Percentiles rank a stretch among this genome's conserved stretches.
phyloP scores from a whole-genome alignment of 768 basidiomycete species.

The Rossbeevera mucosa region DNA sequence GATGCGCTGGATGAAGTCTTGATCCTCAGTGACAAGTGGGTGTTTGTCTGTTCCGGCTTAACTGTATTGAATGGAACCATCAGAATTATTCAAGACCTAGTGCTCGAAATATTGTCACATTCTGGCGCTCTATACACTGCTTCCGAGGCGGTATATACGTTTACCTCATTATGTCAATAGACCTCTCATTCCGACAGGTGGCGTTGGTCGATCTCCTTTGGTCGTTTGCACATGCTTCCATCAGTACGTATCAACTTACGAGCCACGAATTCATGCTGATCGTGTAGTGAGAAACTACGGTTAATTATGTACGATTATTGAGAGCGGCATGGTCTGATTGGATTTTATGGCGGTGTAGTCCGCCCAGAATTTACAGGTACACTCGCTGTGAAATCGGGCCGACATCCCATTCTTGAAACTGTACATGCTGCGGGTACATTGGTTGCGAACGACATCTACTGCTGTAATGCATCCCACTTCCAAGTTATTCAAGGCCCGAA shows the following conservation, averaged over 20 bases:
- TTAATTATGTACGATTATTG: constrained; percentile 9
- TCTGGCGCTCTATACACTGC: constrained; percentile 84
- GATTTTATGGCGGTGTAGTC: constrained; percentile 38
- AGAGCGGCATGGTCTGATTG: not conserved
- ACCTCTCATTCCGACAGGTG: constrained; percentile 42
- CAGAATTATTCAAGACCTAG: constrained; percentile 78
- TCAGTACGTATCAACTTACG: constrained; percentile 47
- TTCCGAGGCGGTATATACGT: constrained; percentile 68
- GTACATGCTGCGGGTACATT: constrained; percentile 63
- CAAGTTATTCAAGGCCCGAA: constrained; percentile 92
- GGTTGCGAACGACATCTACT: constrained; percentile 89
- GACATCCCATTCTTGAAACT: constrained; percentile 83
- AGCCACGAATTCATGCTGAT: not conserved
- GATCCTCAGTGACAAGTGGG: constrained; percentile 76
- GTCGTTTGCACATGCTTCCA: constrained; percentile 81
- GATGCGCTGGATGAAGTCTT: constrained; percentile 89
- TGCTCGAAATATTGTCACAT: constrained; percentile 61
- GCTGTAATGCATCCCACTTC: constrained; percentile 77
- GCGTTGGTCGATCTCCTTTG: constrained; percentile 87
- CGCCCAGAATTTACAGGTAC: constrained; percentile 92
- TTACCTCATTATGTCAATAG: not conserved
- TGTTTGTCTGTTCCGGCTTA: not conserved
- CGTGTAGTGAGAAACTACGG: constrained; percentile 48
- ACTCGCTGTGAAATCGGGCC: constrained; percentile 81
- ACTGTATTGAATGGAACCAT: not conserved